A percentile compares a stretch with the other conserved stretches of the same genome.
Evolutionary conservation across 192 early-diverging fungal genomes (phyloP).

Genomic region (Glomus cerebriforme): DNA sequence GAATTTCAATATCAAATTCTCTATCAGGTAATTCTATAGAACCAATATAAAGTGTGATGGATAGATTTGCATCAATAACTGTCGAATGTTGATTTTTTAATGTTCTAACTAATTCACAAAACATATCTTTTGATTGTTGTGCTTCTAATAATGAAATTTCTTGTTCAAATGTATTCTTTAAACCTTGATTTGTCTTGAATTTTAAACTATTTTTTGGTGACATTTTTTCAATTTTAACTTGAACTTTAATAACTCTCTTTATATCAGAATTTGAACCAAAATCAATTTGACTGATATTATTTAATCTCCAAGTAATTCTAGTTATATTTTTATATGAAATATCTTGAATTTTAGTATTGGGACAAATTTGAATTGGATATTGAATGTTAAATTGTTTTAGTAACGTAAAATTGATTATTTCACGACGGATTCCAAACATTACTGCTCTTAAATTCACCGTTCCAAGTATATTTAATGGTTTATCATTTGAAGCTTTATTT

Average conservation of each 20-base stretch:
- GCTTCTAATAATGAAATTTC: background rate
- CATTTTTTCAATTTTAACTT: background rate
- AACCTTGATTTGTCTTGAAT: background rate
- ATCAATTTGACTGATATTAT: background rate
- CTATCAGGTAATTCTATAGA: background rate
- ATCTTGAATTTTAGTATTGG: background rate
- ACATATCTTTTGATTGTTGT: background rate
- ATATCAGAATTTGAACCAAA: background rate
- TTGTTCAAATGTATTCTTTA: background rate
- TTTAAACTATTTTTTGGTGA: background rate
- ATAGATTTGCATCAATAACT: background rate
- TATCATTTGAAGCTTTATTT: background rate
- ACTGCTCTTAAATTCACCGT: background rate
- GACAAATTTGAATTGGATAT: background rate
- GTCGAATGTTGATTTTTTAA: background rate
- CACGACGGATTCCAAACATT: background rate
- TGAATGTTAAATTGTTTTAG: background rate
- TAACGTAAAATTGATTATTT: background rate
- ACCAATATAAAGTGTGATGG: background rate
- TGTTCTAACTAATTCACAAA: background rate
- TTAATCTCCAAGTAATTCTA: background rate
- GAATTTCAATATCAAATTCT: background rate
- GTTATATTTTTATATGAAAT: background rate
- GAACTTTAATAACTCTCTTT: background rate
- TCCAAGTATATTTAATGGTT: background rate